Base-by-base conservation (phyloP, 352 stramenopile species). In the Globisporangium polare region DNA sequence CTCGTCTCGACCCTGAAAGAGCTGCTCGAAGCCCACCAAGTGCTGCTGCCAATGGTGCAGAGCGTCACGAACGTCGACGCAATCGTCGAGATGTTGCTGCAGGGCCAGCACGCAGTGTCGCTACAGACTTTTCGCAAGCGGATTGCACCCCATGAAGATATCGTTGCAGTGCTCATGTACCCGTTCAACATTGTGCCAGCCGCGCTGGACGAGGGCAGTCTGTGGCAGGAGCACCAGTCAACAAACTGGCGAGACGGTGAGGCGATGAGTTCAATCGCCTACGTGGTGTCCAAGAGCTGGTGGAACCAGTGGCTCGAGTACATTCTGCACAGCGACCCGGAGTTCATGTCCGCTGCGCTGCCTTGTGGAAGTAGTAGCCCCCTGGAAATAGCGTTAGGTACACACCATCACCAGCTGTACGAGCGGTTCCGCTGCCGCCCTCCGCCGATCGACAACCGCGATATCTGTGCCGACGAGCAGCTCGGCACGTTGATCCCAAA, bases 291-390 rank as follows among this genome's bases (percentile, higher is more conserved):
- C 24, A 74, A 60, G 54, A 31, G 35, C 17, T 92, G 83, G 83
- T 92, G 80, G 83, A 60, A 42, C 9, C 74, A 77, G 42, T 92
- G 83, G 80, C 56, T 63, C n/a, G 57, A 53, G 39, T 83, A 81
- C 60, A 68, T 68, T 15, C 20, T 63, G 26, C 41, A 60, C n/a
- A 63, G 56, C 39, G 53, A 62, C 17, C 27, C 42, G 3, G 12
- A 62, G 53, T 8, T 68, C 33, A 39, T 39, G n/a, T 35, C 50
- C 7, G 35, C 47, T 26, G 41, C 26, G 15, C 22, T 42, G 27
- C n/a, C 35, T 17, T n/a, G 35, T 43, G 50, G 29, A 1, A 29
- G 29, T 29, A 43, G 18, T 50, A 17, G 18, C 9, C 31, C 35
- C 12, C 33, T 54, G 12, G 27, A 54, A 17, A 27, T 22, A 15